Evolutionary conservation across 2,329 filamentous ascomycete genomes (phyloP), one percentile per base, ranked within the genome.

Genomic region (Cyanodermella asteris): DNA sequence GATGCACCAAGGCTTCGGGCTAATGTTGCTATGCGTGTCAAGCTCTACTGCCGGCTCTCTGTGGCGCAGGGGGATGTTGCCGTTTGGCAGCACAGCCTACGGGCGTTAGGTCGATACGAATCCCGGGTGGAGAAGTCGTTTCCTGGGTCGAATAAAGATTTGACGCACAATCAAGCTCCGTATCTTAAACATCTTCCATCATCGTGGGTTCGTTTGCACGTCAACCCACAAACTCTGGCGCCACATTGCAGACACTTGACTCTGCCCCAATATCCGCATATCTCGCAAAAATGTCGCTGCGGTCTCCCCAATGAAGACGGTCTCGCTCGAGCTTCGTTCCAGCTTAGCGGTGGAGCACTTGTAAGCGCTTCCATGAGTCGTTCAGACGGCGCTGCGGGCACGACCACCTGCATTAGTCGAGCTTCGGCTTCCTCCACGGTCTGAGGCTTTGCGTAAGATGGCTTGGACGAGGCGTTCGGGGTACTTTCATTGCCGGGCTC

Each of bases 231-330:
- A 7, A 49, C 53, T 32, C 54, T 37, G 26, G 49, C 42, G 27
- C 49, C 51, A 34, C 55, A 59, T 27, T 45, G 55, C 38, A 46
- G 46, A 36, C 55, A 59, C 34, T 49, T 46, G 16, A 56, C 47
- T 34, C 52, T 51, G 1, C 55, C 55, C 55, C 55, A 59, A 27
- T 58, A 59, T 7, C 55, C 55, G 34, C 55, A 59, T 31, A 59
- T 50, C 24, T 45, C 46, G 34, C 55, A 59, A 31, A 59, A 59
- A 23, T 43, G 35, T 16, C 54, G 40, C 20, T 40, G 38, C 7
- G 52, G 42, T 21, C 42, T 49, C 5, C 37, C 33, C 2, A 38
- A 35, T 1, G 36, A 25, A 2, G 28, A 27, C 14, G 50, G 43
- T 5, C 41, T 46, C 2, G 50, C 49, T 6, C 54, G 43, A 7